Evolutionary conservation across 1,139 yeast species (phyloP), one percentile per base, ranked within the genome.

Genomic region (Taphrina wiesneri): DNA sequence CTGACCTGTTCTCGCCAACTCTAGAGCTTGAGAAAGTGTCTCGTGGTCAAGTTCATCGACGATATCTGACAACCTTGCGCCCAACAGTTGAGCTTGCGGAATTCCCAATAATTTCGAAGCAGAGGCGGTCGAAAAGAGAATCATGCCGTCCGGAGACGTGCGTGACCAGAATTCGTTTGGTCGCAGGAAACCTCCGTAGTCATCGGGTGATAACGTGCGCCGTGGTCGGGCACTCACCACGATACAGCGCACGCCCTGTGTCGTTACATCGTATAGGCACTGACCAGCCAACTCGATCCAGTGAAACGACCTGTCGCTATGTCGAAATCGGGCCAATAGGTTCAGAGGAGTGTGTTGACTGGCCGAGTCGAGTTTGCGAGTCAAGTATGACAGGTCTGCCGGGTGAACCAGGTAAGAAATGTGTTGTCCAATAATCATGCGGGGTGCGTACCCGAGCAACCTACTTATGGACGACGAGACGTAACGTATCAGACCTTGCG

Each of bases 251-350:
- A 28, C 49, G 51, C 41, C 34, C 47, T 13, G 36, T n/a, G 57
- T 41, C n/a, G 49, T 51, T 4, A 28, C 34, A 32, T 64, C 67
- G 9, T 13, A 43, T 26, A 54, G 30, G 15, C 41, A 54, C 53
- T 43, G 49, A 9, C 69, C 69, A 11, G 62, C 32, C 26, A 61
- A 49, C 15, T 67, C 69, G 9, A 68, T 36, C 69, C 69, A 68
- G 30, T 52, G 32, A 51, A 57, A 64, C n/a, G 54, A 45, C 17
- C 54, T 25, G 26, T 43, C 19, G 56, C 47, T 34, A 19, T 45
- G 57, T 21, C 66, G 54, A 19, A 68, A 28, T 13, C 69, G 66
- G 28, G 66, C 66, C 13, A 67, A 43, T 11, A 65, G 45, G 47
- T 43, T 53, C n/a, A 68, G 45, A 7, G 67, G 47, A 17, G 30